Evolutionary conservation across 2,329 filamentous ascomycete genomes (phyloP).

Genomic region (Ascochyta pisi): DNA sequence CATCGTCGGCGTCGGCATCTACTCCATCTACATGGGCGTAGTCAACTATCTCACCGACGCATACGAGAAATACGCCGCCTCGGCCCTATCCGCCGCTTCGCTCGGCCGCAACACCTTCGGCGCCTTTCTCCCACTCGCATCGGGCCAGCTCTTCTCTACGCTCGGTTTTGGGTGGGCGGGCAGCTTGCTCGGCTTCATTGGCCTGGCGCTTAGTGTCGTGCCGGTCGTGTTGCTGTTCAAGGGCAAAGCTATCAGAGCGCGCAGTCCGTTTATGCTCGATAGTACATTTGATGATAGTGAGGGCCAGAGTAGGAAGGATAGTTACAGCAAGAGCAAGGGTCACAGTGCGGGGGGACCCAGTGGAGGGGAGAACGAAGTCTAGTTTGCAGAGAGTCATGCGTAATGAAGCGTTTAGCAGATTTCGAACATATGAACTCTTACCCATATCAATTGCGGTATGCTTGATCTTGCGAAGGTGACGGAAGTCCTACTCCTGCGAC

Average conservation of each 20-base stretch:
- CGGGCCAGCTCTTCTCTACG: conserved; percentile 49
- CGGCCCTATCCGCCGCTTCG: conserved; percentile 55
- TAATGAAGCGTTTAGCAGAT: no score
- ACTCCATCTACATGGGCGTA: conserved; percentile 55
- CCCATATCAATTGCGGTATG: no score
- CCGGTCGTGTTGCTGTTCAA: conserved; percentile 52
- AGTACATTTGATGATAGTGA: conserved; percentile 31
- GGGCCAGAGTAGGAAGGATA: conserved; percentile 3
- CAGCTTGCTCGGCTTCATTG: conserved; percentile 54
- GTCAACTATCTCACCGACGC: conserved; percentile 59
- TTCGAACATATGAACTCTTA: no score
- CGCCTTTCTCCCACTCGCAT: conserved; percentile 55
- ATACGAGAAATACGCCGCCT: conserved; percentile 58
- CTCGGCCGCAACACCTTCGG: conserved; percentile 56
- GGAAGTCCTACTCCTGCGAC: no score
- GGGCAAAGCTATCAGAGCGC: conserved; percentile 48
- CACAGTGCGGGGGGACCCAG: not conserved
- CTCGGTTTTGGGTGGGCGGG: conserved; percentile 55
- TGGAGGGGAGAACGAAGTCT: not conserved
- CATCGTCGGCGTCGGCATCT: conserved; percentile 39
- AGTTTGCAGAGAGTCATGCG: no score
- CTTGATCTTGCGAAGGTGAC: no score
- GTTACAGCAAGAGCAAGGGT: not conserved
- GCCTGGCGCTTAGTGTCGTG: conserved; percentile 48
- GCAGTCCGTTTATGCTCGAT: conserved; percentile 48